These are phyloP conservation scores for Syzygium jambos DNA, from an alignment of 345 rosid genomes.

Conservation along the genomic window DNA sequence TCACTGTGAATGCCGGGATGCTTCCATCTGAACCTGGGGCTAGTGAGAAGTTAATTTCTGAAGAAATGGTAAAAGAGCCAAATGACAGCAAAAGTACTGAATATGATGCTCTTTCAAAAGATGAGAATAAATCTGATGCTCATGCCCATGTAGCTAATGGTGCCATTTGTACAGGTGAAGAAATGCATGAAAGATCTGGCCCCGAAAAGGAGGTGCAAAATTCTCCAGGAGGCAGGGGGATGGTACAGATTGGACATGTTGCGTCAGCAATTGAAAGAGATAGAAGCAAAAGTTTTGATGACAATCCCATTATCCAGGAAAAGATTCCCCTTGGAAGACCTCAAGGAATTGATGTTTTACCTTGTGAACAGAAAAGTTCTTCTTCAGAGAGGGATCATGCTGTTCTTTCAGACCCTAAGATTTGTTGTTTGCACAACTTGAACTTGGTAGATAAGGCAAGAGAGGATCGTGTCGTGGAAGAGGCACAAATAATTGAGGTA, in stretches of 20 bases:
- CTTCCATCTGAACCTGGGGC: constrained; percentile 33
- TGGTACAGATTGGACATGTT: constrained; percentile 20
- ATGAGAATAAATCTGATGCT: constrained; percentile 9
- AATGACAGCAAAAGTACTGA: constrained; percentile 29
- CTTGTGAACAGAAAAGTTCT: neutral
- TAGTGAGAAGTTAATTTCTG: constrained; percentile 21
- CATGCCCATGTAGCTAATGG: constrained; percentile 6
- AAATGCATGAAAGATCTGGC: neutral
- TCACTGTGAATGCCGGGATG: constrained; percentile 20
- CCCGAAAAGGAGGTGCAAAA: neutral
- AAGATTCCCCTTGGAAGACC: constrained; percentile 2
- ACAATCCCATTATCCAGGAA: constrained; percentile 13
- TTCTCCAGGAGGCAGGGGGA: constrained; percentile 1
- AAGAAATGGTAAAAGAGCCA: constrained; percentile 31
- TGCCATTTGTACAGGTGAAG: neutral
- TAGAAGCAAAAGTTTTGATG: constrained; percentile 15
- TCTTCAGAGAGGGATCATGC: constrained; percentile 11
- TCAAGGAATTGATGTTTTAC: neutral
- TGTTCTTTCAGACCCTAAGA: constrained; percentile 22
- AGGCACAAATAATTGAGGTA: constrained; percentile 89
- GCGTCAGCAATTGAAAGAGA: constrained; percentile 24
- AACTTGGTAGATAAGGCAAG: constrained; percentile 43
- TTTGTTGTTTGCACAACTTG: constrained; percentile 26
- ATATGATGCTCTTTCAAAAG: constrained; percentile 9
- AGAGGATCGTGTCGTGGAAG: constrained; percentile 83